These are phyloP conservation scores for Microdochium bolleyi DNA, from an alignment of 2,329 filamentous ascomycete genomes.

Conservation along the genomic window DNA sequence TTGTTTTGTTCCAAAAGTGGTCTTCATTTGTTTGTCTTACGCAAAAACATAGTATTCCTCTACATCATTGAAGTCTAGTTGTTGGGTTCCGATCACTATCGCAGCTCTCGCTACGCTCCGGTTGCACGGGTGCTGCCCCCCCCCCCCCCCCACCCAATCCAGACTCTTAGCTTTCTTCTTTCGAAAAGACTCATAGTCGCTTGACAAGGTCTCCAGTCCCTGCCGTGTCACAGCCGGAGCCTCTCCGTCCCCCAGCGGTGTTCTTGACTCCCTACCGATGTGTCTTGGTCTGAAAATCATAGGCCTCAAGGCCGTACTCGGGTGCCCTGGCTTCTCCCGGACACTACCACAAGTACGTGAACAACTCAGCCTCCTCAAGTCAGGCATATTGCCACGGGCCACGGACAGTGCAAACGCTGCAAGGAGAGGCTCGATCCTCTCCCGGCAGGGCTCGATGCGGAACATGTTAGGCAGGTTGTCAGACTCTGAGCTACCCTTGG, in stretches of 20 bases:
- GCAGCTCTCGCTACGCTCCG: too few relatives aligned
- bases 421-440: slow-evolving; percentile 13
- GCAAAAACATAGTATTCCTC: too few relatives aligned
- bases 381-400: slow-evolving; percentile 8
- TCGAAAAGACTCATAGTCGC: slow-evolving; percentile 10
- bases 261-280: slow-evolving; percentile 12
- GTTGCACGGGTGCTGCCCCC: too few relatives aligned
- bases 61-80: too few relatives aligned
- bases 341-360: slow-evolving; percentile 10
- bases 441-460: slow-evolving; percentile 9
- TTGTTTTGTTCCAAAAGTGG: too few relatives aligned
- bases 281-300: background rate
- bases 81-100: too few relatives aligned
- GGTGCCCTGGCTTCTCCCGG: slow-evolving; percentile 8
- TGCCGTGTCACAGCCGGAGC: slow-evolving; percentile 11
- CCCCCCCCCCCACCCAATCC: too few relatives aligned
- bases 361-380: slow-evolving; percentile 14
- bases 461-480: slow-evolving; percentile 10
- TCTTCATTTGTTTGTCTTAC: too few relatives aligned
- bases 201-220: slow-evolving; percentile 12
- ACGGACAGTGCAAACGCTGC: slow-evolving; percentile 11
- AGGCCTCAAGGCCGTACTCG: slow-evolving; percentile 1
- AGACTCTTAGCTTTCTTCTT: too few relatives aligned
- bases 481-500: slow-evolving; percentile 4
- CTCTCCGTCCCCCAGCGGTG: slow-evolving; percentile 7